Conservation (phyloP, 2,329 filamentous ascomycete genomes). For the Colletotrichum nymphaeae region DNA sequence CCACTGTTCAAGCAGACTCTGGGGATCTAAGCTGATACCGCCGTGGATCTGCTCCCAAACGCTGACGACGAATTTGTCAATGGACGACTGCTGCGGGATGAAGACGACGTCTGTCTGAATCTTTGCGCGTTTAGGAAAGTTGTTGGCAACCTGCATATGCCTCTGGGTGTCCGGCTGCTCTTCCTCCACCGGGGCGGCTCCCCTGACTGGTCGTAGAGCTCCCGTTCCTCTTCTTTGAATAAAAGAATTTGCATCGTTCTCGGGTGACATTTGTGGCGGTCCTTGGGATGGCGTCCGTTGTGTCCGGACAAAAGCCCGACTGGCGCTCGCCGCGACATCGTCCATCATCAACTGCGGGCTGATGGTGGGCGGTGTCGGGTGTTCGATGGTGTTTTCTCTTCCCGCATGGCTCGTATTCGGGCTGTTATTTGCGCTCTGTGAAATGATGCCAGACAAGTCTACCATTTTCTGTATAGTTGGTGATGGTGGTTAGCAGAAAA, state of each 20-base stretch:
- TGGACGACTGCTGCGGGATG: conserved; percentile 34
- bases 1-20: conserved; percentile 43
- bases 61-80: conserved; percentile 45
- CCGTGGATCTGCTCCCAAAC: conserved; percentile 49
- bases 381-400: conserved; percentile 10
- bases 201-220: conserved; percentile 18
- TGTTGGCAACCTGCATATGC: conserved; percentile 36
- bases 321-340: conserved; percentile 8
- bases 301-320: conserved; percentile 13
- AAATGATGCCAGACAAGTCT: conserved; percentile 35
- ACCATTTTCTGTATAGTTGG: conserved; percentile 35
- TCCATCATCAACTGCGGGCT: neutral
- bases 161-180: conserved; percentile 32
- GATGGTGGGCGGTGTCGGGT: neutral
- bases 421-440: conserved; percentile 26
- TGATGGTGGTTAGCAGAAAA: conserved; percentile 21
- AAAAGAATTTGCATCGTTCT: neutral
- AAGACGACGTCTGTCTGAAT: conserved; percentile 25
- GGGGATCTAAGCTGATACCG: conserved; percentile 43
- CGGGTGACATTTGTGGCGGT: neutral
- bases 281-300: conserved; percentile 2
- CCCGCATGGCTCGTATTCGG: conserved; percentile 9
- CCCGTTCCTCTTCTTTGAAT: conserved; percentile 30
- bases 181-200: conserved; percentile 8
- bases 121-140: conserved; percentile 38